phyloP scores from a whole-genome alignment of 1,139 yeast species.

The Arxiozyma telluris region DNA sequence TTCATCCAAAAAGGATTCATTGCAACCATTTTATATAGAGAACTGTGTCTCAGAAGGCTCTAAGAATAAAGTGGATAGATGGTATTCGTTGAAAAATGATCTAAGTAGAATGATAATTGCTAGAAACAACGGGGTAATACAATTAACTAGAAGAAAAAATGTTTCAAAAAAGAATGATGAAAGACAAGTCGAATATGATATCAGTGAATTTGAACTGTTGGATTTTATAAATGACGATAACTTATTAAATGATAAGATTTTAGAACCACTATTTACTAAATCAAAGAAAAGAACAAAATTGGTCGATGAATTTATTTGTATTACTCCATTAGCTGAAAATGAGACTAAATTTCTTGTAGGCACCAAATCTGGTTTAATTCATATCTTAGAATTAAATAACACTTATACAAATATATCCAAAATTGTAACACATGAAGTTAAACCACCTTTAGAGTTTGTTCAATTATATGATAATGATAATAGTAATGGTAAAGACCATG shows the following conservation, averaged over 20 bases:
- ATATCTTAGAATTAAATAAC: conserved; percentile 31
- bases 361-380: conserved; percentile 44
- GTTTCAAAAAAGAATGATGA: conserved; percentile 17
- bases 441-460: conserved; percentile 38
- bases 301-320: conserved; percentile 23
- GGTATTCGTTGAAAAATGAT: conserved; percentile 6
- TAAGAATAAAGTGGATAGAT: conserved; percentile 17
- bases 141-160: conserved; percentile 13
- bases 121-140: conserved; percentile 28
- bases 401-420: conserved; percentile 9
- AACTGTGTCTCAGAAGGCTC: conserved; percentile 36
- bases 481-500: conserved; percentile 28
- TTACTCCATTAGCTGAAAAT: conserved; percentile 12
- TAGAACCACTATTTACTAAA: conserved; percentile 17
- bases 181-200: conserved; percentile 9
- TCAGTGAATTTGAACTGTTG: conserved; percentile 11
- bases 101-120: conserved; percentile 19
- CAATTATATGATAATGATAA: conserved; percentile 35
- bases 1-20: conserved; percentile 52
- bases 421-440: conserved; percentile 19
- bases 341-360: conserved; percentile 28
- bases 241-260: conserved; percentile 17
- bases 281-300: conserved; percentile 25
- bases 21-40: conserved; percentile 44
- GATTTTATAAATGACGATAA: conserved; percentile 5